phyloP scores from a whole-genome alignment of 2,329 filamentous ascomycete genomes.

The Curvularia lunata region DNA sequence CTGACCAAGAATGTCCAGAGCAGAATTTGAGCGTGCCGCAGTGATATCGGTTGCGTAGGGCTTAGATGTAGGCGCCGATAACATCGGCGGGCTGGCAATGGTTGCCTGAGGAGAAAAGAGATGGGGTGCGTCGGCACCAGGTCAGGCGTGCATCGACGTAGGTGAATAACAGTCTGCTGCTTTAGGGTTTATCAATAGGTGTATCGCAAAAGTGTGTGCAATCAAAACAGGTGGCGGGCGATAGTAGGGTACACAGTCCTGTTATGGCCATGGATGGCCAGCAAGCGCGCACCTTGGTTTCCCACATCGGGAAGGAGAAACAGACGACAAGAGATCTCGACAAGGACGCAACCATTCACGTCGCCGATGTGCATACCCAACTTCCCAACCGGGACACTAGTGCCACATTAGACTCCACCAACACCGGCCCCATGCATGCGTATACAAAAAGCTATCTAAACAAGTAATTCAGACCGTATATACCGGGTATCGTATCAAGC shows the following conservation, averaged over 20 bases:
- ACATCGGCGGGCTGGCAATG: slow-evolving; percentile 23
- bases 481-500: slow-evolving; percentile 27
- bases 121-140: slow-evolving; percentile 17
- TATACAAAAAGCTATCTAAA: slow-evolving; percentile 17
- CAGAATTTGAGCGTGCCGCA: slow-evolving; percentile 8
- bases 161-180: not conserved
- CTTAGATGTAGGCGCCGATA: slow-evolving; percentile 13
- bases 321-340: slow-evolving; percentile 28
- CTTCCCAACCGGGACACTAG: slow-evolving; percentile 30
- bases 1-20: slow-evolving; percentile 4
- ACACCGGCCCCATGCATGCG: slow-evolving; percentile 39
- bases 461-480: slow-evolving; percentile 26
- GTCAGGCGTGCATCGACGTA: slow-evolving; percentile 19
- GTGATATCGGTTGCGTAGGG: slow-evolving; percentile 13
- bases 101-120: slow-evolving; percentile 13
- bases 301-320: slow-evolving; percentile 38
- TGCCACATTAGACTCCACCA: slow-evolving; percentile 24
- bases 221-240: slow-evolving; percentile 7
- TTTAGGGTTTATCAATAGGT: slow-evolving; percentile 8
- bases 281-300: slow-evolving; percentile 21
- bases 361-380: slow-evolving; percentile 22
- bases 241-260: slow-evolving; percentile 14
- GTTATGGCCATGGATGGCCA: slow-evolving; percentile 17
- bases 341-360: slow-evolving; percentile 29
- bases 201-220: slow-evolving; percentile 3